Evolutionary conservation across 108 stramenopile genomes (phyloP).

Genomic region (Nitzschia sp.): DNA sequence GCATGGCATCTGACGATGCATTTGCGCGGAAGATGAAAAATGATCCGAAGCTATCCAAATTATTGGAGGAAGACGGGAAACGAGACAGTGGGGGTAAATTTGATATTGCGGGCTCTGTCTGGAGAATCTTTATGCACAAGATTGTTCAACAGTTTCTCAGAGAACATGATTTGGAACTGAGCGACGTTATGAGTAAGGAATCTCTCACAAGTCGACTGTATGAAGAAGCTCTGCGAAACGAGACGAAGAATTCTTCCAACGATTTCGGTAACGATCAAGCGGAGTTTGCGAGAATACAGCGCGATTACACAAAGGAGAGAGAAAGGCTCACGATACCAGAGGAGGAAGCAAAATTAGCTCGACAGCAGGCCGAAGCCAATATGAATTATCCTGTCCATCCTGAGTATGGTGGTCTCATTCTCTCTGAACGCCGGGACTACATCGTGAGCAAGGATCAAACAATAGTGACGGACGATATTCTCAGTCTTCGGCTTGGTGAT

Average conservation of each 20-base stretch:
- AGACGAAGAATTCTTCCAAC: slow-evolving; percentile 3
- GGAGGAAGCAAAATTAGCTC: slow-evolving; percentile 23
- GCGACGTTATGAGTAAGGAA: slow-evolving; percentile 33
- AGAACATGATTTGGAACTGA: slow-evolving; percentile 31
- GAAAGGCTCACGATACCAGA: slow-evolving; percentile 28
- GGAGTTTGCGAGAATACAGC: neutral
- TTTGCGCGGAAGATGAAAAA: slow-evolving; percentile 36
- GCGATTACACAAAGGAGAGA: slow-evolving; percentile 37
- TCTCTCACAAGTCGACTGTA: slow-evolving; percentile 26
- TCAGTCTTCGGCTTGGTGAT: slow-evolving; percentile 24
- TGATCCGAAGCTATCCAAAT: slow-evolving; percentile 23
- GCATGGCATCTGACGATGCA: slow-evolving; percentile 33
- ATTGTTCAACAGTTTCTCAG: slow-evolving; percentile 36
- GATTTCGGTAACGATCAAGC: neutral
- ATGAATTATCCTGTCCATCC: slow-evolving; percentile 11
- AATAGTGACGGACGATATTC: slow-evolving; percentile 21
- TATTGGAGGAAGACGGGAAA: slow-evolving; percentile 7
- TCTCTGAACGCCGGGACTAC: slow-evolving; percentile 8
- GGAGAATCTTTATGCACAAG: slow-evolving; percentile 43
- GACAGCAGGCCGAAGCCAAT: slow-evolving; percentile 27
- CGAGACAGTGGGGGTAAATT: slow-evolving; percentile 5
- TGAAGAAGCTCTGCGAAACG: slow-evolving; percentile 26
- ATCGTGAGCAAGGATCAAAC: neutral
- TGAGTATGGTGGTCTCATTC: neutral
- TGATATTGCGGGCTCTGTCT: slow-evolving; percentile 30